Evolutionary conservation across 495 filamentous ascomycete species (phyloP).

Genomic region (Neurospora africana): DNA sequence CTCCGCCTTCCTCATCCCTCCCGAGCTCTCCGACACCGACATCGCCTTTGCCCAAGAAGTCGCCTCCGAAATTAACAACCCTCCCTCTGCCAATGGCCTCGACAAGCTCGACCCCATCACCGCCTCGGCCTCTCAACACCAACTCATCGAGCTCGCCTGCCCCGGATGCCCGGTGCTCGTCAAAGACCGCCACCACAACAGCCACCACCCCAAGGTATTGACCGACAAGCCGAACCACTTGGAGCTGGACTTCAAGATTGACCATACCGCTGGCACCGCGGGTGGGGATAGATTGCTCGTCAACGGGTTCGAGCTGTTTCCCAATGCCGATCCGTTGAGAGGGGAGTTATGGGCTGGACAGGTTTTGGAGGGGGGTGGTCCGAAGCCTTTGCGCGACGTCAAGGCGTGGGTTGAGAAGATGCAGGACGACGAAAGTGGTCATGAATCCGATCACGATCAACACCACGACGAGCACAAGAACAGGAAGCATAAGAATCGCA

Average conservation of each 20-base stretch:
- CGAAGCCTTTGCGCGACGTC: not conserved
- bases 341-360: slow-evolving; percentile 21
- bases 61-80: not conserved
- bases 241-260: slow-evolving; percentile 29
- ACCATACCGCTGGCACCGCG: slow-evolving; percentile 12
- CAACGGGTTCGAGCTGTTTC: slow-evolving; percentile 37
- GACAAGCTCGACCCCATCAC: slow-evolving; percentile 1
- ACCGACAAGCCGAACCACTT: slow-evolving; percentile 28
- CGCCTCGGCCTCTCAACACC: slow-evolving; percentile 6
- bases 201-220: slow-evolving; percentile 9
- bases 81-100: not conserved
- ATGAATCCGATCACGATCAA: slow-evolving; percentile 2
- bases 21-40: slow-evolving; percentile 14
- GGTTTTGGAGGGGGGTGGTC: slow-evolving; percentile 5
- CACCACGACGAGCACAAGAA: slow-evolving; percentile 8
- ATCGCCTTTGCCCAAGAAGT: not conserved
- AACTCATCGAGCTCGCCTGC: slow-evolving; percentile 28
- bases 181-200: slow-evolving; percentile 9
- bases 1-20: slow-evolving; percentile 19
- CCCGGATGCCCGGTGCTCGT: slow-evolving; percentile 31
- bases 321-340: slow-evolving; percentile 22
- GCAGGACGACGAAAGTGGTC: not conserved
- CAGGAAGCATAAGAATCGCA: slow-evolving; percentile 7
- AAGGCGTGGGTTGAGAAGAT: not conserved
- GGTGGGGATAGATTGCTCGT: slow-evolving; percentile 25